These are phyloP conservation scores for Bacidia gigantensis DNA, from an alignment of 495 filamentous ascomycete genomes.

Conservation along the genomic window DNA sequence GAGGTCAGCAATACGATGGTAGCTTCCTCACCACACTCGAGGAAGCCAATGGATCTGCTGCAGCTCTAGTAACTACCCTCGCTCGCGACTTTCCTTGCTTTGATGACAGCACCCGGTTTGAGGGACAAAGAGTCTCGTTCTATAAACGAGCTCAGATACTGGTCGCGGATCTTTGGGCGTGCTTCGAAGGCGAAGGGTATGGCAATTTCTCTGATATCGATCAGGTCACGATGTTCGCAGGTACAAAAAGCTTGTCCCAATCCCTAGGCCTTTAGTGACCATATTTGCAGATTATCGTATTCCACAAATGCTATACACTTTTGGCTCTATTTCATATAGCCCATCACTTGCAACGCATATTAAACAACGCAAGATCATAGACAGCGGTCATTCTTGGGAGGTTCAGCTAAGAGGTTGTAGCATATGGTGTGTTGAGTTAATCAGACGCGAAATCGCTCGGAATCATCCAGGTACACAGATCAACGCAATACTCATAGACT, in stretches of 20 bases:
- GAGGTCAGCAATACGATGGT: constrained; percentile 61
- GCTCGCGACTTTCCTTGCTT: constrained; percentile 74
- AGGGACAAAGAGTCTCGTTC: constrained; percentile 61
- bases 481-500: constrained; percentile 91
- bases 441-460: constrained; percentile 65
- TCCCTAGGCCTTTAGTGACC: not conserved
- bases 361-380: constrained; percentile 43
- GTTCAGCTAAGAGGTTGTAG: constrained; percentile 77
- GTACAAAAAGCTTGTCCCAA: not conserved
- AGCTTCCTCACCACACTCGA: constrained; percentile 60
- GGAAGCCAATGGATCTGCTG: constrained; percentile 65
- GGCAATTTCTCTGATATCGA: constrained; percentile 85
- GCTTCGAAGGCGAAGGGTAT: constrained; percentile 66
- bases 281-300: constrained; percentile 64
- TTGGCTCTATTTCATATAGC: constrained; percentile 73
- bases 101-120: constrained; percentile 61
- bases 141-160: constrained; percentile 93
- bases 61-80: constrained; percentile 68
- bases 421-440: constrained; percentile 88
- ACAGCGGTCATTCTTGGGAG: constrained; percentile 67
- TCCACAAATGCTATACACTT: constrained; percentile 76
- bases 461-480: constrained; percentile 53
- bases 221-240: constrained; percentile 92
- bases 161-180: constrained; percentile 90
- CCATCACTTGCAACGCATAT: constrained; percentile 64